A percentile compares a stretch with the other conserved stretches of the same genome.
Evolutionary conservation across 306 rosid species (phyloP).

Genomic region (Trichosanthes truncata): DNA sequence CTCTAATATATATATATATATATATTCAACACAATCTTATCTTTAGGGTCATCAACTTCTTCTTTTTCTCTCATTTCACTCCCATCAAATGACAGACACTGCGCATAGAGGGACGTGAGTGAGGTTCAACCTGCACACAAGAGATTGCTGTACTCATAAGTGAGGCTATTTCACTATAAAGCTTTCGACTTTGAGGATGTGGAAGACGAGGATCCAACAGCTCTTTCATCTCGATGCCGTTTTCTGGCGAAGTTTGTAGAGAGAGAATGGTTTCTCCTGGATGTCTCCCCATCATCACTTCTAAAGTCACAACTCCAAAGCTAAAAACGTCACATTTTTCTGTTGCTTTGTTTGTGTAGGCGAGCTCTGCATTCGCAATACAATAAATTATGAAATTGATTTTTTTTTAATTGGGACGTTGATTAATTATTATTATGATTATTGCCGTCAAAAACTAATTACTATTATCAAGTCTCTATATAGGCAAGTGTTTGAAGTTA

Average conservation of each 20-base stretch:
- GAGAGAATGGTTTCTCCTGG: not conserved
- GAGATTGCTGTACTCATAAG: not conserved
- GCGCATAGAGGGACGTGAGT: not conserved
- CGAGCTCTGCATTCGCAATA: not conserved
- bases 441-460: too few species aligned
- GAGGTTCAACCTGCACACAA: not conserved
- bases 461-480: too few species aligned
- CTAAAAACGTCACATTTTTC: constrained; percentile 9
- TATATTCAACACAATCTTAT: too few species aligned
- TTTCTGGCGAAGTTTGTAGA: not conserved
- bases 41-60: too few species aligned
- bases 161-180: not conserved
- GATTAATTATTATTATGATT: too few species aligned
- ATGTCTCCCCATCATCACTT: constrained; percentile 5
- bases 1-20: too few species aligned
- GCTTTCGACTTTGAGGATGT: not conserved
- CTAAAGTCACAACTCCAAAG: not conserved
- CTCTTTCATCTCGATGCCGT: not conserved
- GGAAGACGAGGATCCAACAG: constrained; percentile 9
- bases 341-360: constrained; percentile 1
- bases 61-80: too few species aligned
- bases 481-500: too few species aligned
- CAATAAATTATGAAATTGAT: not conserved
- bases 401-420: too few species aligned
- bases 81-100: not conserved